Base-by-base conservation (phyloP, 2,329 filamentous ascomycete genomes). In the Trichoderma citrinoviride region DNA sequence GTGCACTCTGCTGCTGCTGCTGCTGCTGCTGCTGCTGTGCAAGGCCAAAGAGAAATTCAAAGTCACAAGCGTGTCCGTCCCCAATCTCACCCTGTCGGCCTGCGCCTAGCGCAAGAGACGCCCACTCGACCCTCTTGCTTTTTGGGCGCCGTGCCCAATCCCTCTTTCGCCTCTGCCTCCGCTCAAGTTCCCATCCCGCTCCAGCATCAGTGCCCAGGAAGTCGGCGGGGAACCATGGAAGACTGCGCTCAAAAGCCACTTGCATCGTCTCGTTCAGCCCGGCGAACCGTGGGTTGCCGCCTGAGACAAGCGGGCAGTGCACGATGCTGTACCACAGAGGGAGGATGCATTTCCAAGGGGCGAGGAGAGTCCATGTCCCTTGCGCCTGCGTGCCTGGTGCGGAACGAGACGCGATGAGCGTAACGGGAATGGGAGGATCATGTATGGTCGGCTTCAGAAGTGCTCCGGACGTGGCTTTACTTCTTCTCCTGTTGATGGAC, bases 331-430 rank as follows among this genome's bases (percentile, higher is more conserved):
- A 90, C 95, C 95, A 99, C 37, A 97, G 82, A 0, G 92, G 87
- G 41, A 87, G 81, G 41, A 98, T 90, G 71, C 91, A 97, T 73
- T 91, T 93, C 92, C 94, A 97, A 0, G 95, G 95, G 3, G 95
- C 83, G 25, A 98, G 81, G 1, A 98, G 75, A 0, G 89, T 95
- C 92, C 93, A 98, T 0, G 83, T 88, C 0, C 90, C 89, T 54
- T 90, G 87, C 1, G 81, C 79, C 53, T 83, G 83, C 12, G 76
- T 79, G 43, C 78, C 77, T 1, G 75, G 71, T 12, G 77, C 74
- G 10, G 82, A 74, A 3, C 86, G 83, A 12, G 85, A 86, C 40
- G 88, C 82, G 5, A 92, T 81, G 6, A 96, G 77, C 1, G 94
- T 80, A 44, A 94, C 77, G 0, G 95, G 95, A 17, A 98, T 95